Base-by-base conservation (phyloP, 2,329 filamentous ascomycete genomes). In the Colletotrichum sp. region DNA sequence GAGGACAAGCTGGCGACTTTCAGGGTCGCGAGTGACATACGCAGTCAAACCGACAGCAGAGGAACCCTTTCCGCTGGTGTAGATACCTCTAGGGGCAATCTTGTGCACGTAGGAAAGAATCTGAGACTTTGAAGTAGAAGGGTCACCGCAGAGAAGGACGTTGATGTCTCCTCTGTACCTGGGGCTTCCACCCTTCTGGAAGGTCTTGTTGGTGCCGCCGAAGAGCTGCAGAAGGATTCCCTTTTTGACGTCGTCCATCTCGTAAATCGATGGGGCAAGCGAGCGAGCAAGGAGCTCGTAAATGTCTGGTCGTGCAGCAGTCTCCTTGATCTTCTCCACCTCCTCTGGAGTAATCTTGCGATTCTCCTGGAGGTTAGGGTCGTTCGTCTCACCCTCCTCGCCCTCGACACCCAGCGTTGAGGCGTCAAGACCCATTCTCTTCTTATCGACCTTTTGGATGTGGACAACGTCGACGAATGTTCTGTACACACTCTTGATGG, bases 231-330 rank as follows among this genome's bases (percentile, higher is more conserved):
- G 92, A 13, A 99, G 89, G 77, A 99, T 98, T 13, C 97, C 97
- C 86, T 99, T 99, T 89, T 99, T 99, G 64, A 99, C 96, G 81
- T 99, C 97, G 80, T 99, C 97, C 93, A 98, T 95, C 85, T 99
- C 97, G 86, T 98, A 98, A 81, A 99, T 94, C 75, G 96, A 98
- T 16, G 97, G 97, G 3, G 97, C 97, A 32, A 99, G 89, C 2
- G 96, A 99, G 48, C 96, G 92, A 22, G 97, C 91, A 6, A 99
- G 91, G 28, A 99, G 91, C 26, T 99, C 96, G 84, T 99, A 99
- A 70, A 99, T 93, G 84, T 99, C 97, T 2, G 93, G 89, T 69
- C 97, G 92, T 36, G 91, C 90, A 13, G 95, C 95, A 13, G 95
- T 97, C 75, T 91, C 92, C 81, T 92, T 94, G 83, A 99, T 99